Percentiles rank a stretch among this genome's conserved stretches.
phyloP scores from a whole-genome alignment of 768 basidiomycete species.

The Mycena pura region DNA sequence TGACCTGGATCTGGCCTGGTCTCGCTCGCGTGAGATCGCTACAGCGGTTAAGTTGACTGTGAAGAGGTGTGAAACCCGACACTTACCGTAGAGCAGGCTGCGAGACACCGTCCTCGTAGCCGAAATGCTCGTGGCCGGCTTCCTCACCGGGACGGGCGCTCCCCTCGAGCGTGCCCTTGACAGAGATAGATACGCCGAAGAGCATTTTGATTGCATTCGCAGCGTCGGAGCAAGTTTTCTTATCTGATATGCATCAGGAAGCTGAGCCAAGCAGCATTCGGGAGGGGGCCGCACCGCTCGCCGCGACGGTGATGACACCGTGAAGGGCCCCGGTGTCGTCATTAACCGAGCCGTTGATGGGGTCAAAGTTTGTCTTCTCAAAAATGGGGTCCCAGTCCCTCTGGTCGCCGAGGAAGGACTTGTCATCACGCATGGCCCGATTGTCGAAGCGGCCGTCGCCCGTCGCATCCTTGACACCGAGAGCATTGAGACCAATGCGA shows the following conservation, averaged over 20 bases:
- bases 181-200: constrained; percentile 23
- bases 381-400: background rate
- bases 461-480: background rate
- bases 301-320: no score
- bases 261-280: no score
- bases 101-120: constrained; percentile 41
- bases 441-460: background rate
- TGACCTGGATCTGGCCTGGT: constrained; percentile 35
- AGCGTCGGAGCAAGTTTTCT: no score
- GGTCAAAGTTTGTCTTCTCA: no score
- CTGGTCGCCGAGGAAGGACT: background rate
- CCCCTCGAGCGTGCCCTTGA: constrained; percentile 15
- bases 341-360: no score
- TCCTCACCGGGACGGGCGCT: constrained; percentile 27
- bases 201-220: background rate
- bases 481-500: background rate
- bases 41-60: no score
- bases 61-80: no score
- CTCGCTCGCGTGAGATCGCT: constrained; percentile 19
- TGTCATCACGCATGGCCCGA: background rate
- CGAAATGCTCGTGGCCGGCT: constrained; percentile 34
- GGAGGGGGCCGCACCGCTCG: no score
- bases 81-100: constrained; percentile 34
- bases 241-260: no score
- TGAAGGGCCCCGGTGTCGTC: no score